Percentiles rank a stretch among this genome's conserved stretches.
Evolutionary conservation across 2,329 filamentous ascomycete genomes (phyloP).

Genomic region (Huntiella abstrusa): DNA sequence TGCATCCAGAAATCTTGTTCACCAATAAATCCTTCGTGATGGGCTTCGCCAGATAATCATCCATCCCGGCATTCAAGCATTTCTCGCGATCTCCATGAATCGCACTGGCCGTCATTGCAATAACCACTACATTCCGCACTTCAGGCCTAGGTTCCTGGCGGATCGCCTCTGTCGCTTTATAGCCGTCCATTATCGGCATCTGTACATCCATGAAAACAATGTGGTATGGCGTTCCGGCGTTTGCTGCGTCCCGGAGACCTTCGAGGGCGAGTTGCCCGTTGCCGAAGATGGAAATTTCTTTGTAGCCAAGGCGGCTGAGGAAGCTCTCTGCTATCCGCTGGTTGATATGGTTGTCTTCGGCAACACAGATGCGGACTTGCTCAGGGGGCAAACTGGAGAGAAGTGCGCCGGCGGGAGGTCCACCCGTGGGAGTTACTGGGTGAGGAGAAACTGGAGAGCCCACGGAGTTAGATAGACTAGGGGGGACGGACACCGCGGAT

Average conservation of each 20-base stretch:
- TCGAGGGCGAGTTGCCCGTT: constrained; percentile 81
- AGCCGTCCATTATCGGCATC: constrained; percentile 86
- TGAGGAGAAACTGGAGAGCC: not conserved
- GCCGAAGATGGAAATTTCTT: constrained; percentile 65
- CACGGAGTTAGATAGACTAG: not conserved
- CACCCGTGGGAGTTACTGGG: not conserved
- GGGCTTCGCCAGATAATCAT: constrained; percentile 89
- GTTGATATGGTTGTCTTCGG: constrained; percentile 89
- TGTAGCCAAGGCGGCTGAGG: constrained; percentile 67
- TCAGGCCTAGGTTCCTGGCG: constrained; percentile 56
- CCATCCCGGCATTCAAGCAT: constrained; percentile 91
- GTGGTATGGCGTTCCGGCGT: constrained; percentile 62
- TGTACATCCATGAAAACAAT: constrained; percentile 91
- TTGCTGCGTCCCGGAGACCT: constrained; percentile 55
- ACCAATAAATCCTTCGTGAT: constrained; percentile 78
- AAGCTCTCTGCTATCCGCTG: constrained; percentile 88
- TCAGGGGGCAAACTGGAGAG: constrained; percentile 57
- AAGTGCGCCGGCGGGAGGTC: constrained; percentile 30
- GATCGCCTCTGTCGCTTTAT: constrained; percentile 72
- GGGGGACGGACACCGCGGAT: not conserved
- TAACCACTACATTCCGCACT: constrained; percentile 72
- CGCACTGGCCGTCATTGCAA: constrained; percentile 90
- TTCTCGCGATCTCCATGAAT: constrained; percentile 92
- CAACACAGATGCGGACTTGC: constrained; percentile 73
- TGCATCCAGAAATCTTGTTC: constrained; percentile 51